Evolutionary conservation across 768 basidiomycete genomes (phyloP).

Genomic region (Hygrophorus pudorinus): DNA sequence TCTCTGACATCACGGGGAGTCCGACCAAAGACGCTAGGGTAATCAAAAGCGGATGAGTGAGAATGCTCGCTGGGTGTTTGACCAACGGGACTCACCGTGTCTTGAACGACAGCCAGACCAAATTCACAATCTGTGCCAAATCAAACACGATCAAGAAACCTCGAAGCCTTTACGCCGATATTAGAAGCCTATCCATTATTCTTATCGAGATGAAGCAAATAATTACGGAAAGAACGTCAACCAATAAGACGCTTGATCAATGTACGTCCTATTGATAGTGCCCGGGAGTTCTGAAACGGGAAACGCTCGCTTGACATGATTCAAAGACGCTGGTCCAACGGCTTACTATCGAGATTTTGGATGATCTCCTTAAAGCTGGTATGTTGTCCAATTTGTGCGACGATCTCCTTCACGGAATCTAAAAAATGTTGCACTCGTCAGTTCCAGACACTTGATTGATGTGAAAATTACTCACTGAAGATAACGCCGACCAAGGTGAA

Average conservation of each 20-base stretch:
- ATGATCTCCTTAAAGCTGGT: slow-evolving; percentile 38
- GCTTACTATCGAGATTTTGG: slow-evolving; percentile 35
- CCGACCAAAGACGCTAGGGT: slow-evolving; percentile 62
- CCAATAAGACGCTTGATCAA: slow-evolving; percentile 89
- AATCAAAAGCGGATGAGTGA: background rate
- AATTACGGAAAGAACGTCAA: slow-evolving; percentile 91
- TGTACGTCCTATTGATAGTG: slow-evolving; percentile 78
- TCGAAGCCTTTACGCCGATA: slow-evolving; percentile 49
- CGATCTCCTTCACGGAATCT: slow-evolving; percentile 35
- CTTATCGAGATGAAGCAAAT: too few species aligned
- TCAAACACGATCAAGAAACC: slow-evolving; percentile 95
- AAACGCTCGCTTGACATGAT: background rate
- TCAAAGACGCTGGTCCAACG: background rate
- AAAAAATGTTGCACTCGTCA: slow-evolving; percentile 2
- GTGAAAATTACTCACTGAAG: slow-evolving; percentile 50
- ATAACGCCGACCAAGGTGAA: slow-evolving; percentile 89
- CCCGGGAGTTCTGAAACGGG: slow-evolving; percentile 45
- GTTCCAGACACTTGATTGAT: background rate
- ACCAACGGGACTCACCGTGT: slow-evolving; percentile 46
- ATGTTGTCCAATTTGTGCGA: slow-evolving; percentile 32
- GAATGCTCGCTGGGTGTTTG: background rate
- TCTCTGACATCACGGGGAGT: slow-evolving; percentile 87
- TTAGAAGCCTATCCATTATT: background rate
- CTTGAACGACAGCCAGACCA: slow-evolving; percentile 77
- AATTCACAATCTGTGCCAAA: slow-evolving; percentile 88